These are phyloP conservation scores for Blastobotrys attinorum DNA, from an alignment of 805 yeast species.

Conservation along the genomic window DNA sequence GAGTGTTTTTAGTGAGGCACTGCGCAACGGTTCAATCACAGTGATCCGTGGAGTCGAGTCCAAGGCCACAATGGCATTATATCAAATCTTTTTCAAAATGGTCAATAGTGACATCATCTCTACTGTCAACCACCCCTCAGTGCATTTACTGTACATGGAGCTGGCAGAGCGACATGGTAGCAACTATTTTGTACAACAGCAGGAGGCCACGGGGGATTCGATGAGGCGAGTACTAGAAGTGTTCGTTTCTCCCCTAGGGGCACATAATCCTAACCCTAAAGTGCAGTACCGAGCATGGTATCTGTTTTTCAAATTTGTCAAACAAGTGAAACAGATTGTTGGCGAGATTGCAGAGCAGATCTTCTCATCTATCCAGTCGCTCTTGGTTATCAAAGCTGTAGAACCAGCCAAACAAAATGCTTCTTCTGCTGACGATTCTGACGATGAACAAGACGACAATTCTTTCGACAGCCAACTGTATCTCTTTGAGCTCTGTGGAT, in stretches of 20 bases:
- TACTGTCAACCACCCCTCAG: slow-evolving; percentile 65
- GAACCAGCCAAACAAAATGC: slow-evolving; percentile 29
- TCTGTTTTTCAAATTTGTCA: slow-evolving; percentile 73
- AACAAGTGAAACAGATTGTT: slow-evolving; percentile 60
- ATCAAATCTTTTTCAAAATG: slow-evolving; percentile 47
- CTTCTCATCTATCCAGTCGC: slow-evolving; percentile 47
- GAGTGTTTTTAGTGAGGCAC: slow-evolving; percentile 67
- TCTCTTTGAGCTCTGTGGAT: slow-evolving; percentile 79
- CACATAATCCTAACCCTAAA: slow-evolving; percentile 63
- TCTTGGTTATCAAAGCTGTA: slow-evolving; percentile 57
- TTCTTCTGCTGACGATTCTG: slow-evolving; percentile 13
- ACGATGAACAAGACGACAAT: slow-evolving; percentile 39
- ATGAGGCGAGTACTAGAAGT: slow-evolving; percentile 53
- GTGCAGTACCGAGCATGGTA: slow-evolving; percentile 89
- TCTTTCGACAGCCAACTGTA: slow-evolving; percentile 72
- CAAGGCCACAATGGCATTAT: slow-evolving; percentile 53
- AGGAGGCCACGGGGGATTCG: too few relatives aligned
- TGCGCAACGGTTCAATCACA: slow-evolving; percentile 69
- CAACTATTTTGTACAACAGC: slow-evolving; percentile 45
- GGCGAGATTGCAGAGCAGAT: slow-evolving; percentile 50
- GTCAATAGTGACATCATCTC: slow-evolving; percentile 39
- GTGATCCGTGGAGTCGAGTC: slow-evolving; percentile 55
- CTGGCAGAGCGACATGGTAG: slow-evolving; percentile 76
- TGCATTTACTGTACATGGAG: slow-evolving; percentile 78
- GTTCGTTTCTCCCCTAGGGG: slow-evolving; percentile 74